A percentile compares a stretch with the other conserved stretches of the same genome.
Conservation (phyloP, 495 filamentous ascomycete species). For the Aspergillus ellipticus region DNA sequence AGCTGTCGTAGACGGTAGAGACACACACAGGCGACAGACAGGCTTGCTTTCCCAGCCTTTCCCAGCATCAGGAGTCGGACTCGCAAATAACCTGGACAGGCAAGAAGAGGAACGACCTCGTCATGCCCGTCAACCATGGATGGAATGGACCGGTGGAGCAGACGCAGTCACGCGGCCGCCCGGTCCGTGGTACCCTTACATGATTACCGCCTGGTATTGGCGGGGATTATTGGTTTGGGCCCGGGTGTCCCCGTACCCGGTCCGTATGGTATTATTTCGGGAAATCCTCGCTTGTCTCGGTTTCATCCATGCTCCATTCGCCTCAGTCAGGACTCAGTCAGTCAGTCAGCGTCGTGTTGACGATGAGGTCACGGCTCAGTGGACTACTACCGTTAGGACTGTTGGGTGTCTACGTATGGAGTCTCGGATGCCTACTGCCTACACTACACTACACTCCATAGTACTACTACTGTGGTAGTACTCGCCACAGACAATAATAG, state of each 20-base stretch:
- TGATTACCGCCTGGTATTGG: not conserved
- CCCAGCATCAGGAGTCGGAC: no score
- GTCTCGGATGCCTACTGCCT: no score
- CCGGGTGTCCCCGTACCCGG: not conserved
- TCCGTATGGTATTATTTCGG: not conserved
- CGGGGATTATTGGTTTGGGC: not conserved
- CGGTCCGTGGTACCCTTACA: conserved; percentile 11
- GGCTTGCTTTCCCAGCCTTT: no score
- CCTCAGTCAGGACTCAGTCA: not conserved
- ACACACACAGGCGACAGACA: no score
- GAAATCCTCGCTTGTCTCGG: conserved; percentile 5
- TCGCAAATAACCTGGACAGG: not conserved
- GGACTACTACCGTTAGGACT: no score
- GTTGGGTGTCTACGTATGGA: no score
- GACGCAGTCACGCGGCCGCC: conserved; percentile 16
- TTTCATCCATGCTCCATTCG: not conserved
- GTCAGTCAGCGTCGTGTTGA: not conserved
- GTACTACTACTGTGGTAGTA: no score
- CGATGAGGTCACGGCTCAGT: no score
- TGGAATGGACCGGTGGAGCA: conserved; percentile 15
- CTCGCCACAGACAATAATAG: no score
- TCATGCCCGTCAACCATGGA: conserved; percentile 2
- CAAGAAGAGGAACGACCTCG: not conserved
- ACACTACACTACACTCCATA: no score
- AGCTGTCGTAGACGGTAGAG: not conserved